phyloP scores from a whole-genome alignment of 352 stramenopile species.

The Stephanocyclus meneghinianus region DNA sequence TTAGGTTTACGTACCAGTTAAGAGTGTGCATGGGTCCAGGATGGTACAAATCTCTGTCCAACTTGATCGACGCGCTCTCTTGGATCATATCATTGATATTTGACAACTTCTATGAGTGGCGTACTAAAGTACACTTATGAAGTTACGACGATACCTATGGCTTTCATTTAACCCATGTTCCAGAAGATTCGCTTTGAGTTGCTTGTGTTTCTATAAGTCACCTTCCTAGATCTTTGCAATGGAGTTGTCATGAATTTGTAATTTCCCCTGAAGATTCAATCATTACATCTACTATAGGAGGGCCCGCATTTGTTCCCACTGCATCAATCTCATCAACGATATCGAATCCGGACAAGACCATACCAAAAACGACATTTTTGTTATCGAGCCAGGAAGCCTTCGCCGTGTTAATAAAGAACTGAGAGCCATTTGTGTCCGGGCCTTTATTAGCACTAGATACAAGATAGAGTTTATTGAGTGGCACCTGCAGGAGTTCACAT shows the following conservation, averaged over 20 bases:
- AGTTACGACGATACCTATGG: not conserved
- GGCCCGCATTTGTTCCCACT: constrained; percentile 67
- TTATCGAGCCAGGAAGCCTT: constrained; percentile 93
- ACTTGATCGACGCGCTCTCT: not conserved
- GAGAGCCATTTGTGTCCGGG: constrained; percentile 63
- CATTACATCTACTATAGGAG: constrained; percentile 50
- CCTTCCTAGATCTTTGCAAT: not conserved
- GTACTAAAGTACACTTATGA: not conserved
- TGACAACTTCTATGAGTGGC: not conserved
- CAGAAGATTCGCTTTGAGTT: not conserved
- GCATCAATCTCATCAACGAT: constrained; percentile 87
- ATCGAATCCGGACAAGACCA: constrained; percentile 79
- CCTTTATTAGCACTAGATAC: constrained; percentile 78
- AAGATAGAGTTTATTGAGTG: constrained; percentile 69
- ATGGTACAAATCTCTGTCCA: not conserved
- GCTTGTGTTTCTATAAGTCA: not conserved
- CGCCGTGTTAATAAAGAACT: constrained; percentile 86
- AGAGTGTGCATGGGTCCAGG: not conserved
- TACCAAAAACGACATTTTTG: constrained; percentile 80
- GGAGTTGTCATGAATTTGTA: not conserved
- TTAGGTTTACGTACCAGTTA: constrained; percentile 85
- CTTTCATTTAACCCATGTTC: not conserved
- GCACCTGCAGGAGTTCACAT: constrained; percentile 34
- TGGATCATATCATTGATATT: not conserved
- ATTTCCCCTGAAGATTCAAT: constrained; percentile 71